Evolutionary conservation across 257 asterid genomes (phyloP).

Genomic region (Ajuga chamaepitys): DNA sequence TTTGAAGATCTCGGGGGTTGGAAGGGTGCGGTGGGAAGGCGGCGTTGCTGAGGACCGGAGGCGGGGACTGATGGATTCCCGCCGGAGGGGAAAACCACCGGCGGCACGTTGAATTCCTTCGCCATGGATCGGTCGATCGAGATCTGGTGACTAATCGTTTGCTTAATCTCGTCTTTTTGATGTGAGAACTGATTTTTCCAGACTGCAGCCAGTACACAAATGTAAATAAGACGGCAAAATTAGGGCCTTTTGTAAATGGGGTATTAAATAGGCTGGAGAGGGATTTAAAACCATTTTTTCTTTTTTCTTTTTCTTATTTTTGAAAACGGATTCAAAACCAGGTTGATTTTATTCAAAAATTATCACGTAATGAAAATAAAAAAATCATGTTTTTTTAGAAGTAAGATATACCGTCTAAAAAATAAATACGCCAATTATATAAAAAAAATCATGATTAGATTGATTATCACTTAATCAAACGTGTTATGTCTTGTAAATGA

Average conservation of each 20-base stretch:
- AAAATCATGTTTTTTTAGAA: too few relatives aligned
- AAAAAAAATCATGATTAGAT: too few relatives aligned
- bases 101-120: constrained; percentile 79
- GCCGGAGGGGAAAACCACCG: constrained; percentile 71
- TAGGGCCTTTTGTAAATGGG: constrained; percentile 4
- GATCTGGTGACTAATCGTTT: constrained; percentile 23
- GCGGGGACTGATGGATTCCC: constrained; percentile 45
- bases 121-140: constrained; percentile 41
- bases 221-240: background rate
- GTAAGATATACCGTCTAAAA: too few relatives aligned
- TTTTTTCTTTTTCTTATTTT: too few relatives aligned
- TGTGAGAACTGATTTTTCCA: constrained; percentile 5
- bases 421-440: too few relatives aligned
- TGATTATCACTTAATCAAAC: too few relatives aligned
- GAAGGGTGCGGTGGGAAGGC: constrained; percentile 80
- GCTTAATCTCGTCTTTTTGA: background rate
- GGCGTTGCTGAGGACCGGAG: constrained; percentile 58
- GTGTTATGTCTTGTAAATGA: too few relatives aligned
- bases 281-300: too few relatives aligned
- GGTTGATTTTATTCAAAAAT: background rate
- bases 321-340: too few relatives aligned
- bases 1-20: constrained; percentile 70
- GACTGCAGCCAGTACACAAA: background rate
- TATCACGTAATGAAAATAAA: background rate
- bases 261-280: background rate